phyloP scores from a whole-genome alignment of 2,329 filamentous ascomycete species.

The Chaetomiaceae sp. region DNA sequence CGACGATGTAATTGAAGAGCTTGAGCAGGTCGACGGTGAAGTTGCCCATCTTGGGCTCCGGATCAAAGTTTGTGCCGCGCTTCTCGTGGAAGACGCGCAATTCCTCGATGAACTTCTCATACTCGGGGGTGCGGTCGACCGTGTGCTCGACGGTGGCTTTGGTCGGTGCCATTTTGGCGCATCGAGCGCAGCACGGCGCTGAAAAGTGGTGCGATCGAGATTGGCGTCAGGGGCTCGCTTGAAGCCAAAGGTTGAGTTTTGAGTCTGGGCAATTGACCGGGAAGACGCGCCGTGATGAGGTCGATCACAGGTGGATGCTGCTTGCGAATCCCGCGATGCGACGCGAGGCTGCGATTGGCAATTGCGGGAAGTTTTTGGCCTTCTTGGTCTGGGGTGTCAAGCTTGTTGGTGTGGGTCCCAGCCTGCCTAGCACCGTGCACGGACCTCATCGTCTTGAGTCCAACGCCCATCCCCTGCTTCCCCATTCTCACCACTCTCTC shows the following conservation, averaged over 20 bases:
- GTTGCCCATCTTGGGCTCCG: conserved; percentile 74
- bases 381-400: not conserved
- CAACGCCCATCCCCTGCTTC: too few species aligned
- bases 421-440: conserved; percentile 9
- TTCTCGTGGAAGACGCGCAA: conserved; percentile 70
- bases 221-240: too few species aligned
- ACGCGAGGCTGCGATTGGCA: conserved; percentile 14
- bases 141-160: conserved; percentile 31
- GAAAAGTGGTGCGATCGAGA: not conserved
- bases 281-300: conserved; percentile 5
- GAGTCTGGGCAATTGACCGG: too few species aligned
- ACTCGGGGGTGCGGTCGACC: conserved; percentile 63
- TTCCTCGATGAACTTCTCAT: conserved; percentile 71
- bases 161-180: conserved; percentile 32
- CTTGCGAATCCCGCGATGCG: conserved; percentile 8
- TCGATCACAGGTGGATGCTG: not conserved
- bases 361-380: conserved; percentile 13
- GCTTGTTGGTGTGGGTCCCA: conserved; percentile 1
- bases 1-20: conserved; percentile 72
- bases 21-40: conserved; percentile 72
- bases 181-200: conserved; percentile 17
- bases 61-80: conserved; percentile 73
- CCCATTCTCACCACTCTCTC: too few species aligned
- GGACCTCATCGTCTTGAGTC: not conserved
- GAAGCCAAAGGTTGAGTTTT: not conserved